These are phyloP conservation scores for Candida succiphila DNA, from an alignment of 805 yeast species.

Conservation along the genomic window DNA sequence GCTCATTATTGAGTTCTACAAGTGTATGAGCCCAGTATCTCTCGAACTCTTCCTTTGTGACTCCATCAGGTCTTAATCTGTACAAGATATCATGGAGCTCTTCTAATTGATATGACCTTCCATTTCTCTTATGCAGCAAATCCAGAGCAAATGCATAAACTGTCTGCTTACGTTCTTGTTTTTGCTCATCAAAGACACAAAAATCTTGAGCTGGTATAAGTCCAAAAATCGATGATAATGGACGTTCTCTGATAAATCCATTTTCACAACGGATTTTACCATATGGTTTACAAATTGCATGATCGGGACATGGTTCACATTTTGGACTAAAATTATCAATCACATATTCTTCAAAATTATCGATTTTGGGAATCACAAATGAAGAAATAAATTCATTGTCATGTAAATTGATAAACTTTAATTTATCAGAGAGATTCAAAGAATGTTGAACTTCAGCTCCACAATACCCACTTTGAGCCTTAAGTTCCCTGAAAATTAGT, in stretches of 20 bases:
- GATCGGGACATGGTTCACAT: conserved; percentile 73
- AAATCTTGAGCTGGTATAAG: conserved; percentile 48
- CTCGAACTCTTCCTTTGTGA: conserved; percentile 56
- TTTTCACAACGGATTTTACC: conserved; percentile 60
- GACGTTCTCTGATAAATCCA: conserved; percentile 43
- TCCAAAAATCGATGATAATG: conserved; percentile 47
- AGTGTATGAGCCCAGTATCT: conserved; percentile 65
- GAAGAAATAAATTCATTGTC: no score
- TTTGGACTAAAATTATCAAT: conserved; percentile 39
- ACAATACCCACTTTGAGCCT: conserved; percentile 62
- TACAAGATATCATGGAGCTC: conserved; percentile 56
- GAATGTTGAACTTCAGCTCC: conserved; percentile 35
- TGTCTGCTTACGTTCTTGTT: conserved; percentile 54
- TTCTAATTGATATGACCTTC: conserved; percentile 51
- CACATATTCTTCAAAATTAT: conserved; percentile 32
- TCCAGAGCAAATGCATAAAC: conserved; percentile 60
- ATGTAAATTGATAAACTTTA: no score
- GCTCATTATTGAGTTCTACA: conserved; percentile 35
- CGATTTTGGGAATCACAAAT: conserved; percentile 15
- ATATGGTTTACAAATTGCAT: conserved; percentile 62
- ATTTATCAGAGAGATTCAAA: not conserved
- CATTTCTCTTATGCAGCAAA: conserved; percentile 58
- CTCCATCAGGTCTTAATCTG: conserved; percentile 38
- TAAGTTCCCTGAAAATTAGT: conserved; percentile 59
- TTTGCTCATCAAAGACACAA: conserved; percentile 69